These are phyloP conservation scores for Protostelium mycophagum DNA, from an alignment of 78 protist genomes.

Conservation along the genomic window DNA sequence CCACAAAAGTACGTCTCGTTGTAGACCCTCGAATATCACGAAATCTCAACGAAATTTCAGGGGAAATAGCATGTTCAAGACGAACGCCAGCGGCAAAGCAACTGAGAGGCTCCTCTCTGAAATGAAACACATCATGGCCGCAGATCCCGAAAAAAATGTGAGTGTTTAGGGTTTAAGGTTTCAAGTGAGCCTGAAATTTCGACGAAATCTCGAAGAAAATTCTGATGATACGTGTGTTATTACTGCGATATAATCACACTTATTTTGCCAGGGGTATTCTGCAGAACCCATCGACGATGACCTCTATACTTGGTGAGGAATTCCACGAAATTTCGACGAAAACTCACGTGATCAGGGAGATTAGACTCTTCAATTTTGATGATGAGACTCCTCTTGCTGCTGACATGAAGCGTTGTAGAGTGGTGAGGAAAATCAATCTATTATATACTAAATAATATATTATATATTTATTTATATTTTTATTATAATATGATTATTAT, in stretches of 20 bases:
- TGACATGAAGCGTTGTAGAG: background rate
- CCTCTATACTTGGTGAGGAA: conserved; percentile 6
- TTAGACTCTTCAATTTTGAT: background rate
- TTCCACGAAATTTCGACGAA: background rate
- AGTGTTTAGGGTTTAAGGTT: background rate
- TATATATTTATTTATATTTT: too few species aligned
- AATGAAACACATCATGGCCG: background rate
- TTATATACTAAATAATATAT: background rate
- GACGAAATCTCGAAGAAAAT: background rate
- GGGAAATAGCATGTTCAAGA: background rate
- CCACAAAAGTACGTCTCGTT: background rate
- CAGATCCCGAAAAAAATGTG: background rate
- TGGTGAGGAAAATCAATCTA: background rate
- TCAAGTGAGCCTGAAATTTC: background rate
- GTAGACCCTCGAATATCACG: background rate
- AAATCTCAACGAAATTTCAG: too few species aligned
- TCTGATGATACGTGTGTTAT: background rate
- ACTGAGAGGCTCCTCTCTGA: conserved; percentile 2
- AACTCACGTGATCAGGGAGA: background rate
- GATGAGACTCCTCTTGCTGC: background rate
- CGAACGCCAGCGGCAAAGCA: background rate
- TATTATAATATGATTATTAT: too few species aligned
- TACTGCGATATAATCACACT: background rate
- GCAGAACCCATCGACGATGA: conserved; percentile 15
- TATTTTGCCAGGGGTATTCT: background rate